Percentiles rank a stretch among this genome's conserved stretches.
phyloP scores from a whole-genome alignment of 2,329 filamentous ascomycete genomes.

The Aspergillus ustus region DNA sequence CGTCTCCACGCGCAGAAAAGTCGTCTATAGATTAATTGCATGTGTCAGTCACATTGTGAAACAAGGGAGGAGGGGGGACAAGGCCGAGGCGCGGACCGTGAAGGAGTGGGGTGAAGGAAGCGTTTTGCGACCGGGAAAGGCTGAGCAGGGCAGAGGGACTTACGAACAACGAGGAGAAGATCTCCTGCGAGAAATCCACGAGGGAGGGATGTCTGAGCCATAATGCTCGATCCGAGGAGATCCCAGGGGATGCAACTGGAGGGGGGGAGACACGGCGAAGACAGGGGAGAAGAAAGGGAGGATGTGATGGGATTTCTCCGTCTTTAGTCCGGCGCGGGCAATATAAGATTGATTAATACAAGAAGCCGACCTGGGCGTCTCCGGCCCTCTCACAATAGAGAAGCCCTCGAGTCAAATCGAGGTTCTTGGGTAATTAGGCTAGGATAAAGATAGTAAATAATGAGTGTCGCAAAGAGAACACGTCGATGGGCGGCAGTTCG shows the following conservation, averaged over 20 bases:
- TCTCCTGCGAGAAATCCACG: slow-evolving; percentile 47
- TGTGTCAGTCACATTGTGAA: slow-evolving; percentile 23
- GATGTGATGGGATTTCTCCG: slow-evolving; percentile 12
- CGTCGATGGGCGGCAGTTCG: not conserved
- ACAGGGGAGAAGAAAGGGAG: slow-evolving; percentile 11
- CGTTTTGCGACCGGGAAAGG: slow-evolving; percentile 18
- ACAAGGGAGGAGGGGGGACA: slow-evolving; percentile 10
- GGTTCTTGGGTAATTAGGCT: not conserved
- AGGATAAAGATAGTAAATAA: slow-evolving; percentile 9
- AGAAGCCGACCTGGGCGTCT: slow-evolving; percentile 8
- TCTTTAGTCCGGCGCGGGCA: not conserved
- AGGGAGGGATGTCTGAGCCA: slow-evolving; percentile 42
- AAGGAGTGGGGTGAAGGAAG: slow-evolving; percentile 15
- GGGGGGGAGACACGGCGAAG: slow-evolving; percentile 5
- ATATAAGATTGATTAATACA: slow-evolving; percentile 7
- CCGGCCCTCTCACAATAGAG: slow-evolving; percentile 5
- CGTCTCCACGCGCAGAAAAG: slow-evolving; percentile 86
- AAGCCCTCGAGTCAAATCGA: not conserved
- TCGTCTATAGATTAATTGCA: slow-evolving; percentile 66
- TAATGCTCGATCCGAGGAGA: slow-evolving; percentile 25
- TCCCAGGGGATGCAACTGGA: slow-evolving; percentile 12
- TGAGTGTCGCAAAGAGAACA: not conserved
- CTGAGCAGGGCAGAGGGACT: slow-evolving; percentile 29
- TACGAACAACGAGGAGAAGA: slow-evolving; percentile 51
- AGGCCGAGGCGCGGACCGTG: slow-evolving; percentile 12